A percentile compares a stretch with the other conserved stretches of the same genome.
phyloP scores from a whole-genome alignment of 2,329 filamentous ascomycete species.

The Botrytis paeoniae region DNA sequence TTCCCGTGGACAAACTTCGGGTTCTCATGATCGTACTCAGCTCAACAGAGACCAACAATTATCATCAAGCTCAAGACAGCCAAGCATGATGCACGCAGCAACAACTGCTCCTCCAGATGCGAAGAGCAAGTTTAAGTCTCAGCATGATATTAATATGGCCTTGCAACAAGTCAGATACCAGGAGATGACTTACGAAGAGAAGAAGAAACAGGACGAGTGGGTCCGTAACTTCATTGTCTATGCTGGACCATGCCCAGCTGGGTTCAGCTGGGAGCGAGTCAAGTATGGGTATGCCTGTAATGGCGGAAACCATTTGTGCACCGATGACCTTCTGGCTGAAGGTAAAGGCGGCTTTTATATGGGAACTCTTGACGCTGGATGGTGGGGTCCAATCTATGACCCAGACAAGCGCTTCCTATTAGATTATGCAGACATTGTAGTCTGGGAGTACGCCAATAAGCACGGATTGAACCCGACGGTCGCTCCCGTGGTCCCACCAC shows the following conservation, averaged over 20 bases:
- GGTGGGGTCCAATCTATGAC: constrained; percentile 9
- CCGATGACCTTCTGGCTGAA: constrained; percentile 27
- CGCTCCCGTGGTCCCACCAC: not conserved
- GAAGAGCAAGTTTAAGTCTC: constrained; percentile 5
- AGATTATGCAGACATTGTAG: not conserved
- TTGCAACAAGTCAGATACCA: constrained; percentile 22
- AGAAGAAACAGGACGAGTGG: constrained; percentile 27
- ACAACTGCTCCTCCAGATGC: constrained; percentile 8
- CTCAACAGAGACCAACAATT: constrained; percentile 2
- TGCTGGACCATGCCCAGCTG: constrained; percentile 21
- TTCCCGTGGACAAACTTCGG: not conserved
- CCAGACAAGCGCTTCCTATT: accelerated
- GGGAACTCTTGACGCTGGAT: not conserved
- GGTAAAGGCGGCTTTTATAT: constrained; percentile 26
- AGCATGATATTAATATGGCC: constrained; percentile 25
- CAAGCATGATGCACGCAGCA: not conserved
- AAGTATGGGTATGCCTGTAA: constrained; percentile 28
- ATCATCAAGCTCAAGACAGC: not conserved
- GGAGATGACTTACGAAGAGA: constrained; percentile 20
- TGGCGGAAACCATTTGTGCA: constrained; percentile 24
- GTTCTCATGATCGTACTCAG: not conserved
- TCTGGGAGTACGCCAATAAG: not conserved
- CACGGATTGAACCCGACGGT: not conserved
- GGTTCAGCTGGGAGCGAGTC: constrained; percentile 21
- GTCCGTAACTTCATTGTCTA: constrained; percentile 15